phyloP scores from a whole-genome alignment of 352 stramenopile species.

The Pythium rishiriense region DNA sequence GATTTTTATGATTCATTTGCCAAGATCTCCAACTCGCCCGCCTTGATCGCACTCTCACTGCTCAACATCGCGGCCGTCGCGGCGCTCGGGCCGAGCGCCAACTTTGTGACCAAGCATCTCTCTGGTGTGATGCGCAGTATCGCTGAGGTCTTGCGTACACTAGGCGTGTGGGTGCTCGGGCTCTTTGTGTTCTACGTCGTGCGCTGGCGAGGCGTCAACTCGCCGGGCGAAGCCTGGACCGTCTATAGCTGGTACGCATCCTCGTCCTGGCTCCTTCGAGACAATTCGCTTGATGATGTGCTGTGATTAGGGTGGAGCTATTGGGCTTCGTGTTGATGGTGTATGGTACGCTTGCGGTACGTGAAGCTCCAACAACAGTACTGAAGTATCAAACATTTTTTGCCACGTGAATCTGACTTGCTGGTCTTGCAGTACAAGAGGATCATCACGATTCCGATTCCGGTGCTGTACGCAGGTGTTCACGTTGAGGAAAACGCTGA shows the following conservation, averaged over 20 bases:
- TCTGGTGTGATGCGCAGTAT: constrained; percentile 82
- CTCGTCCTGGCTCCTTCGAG: background rate
- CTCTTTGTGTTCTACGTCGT: constrained; percentile 79
- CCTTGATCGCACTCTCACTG: constrained; percentile 50
- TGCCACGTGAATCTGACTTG: background rate
- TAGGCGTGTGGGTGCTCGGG: constrained; percentile 69
- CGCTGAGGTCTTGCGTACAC: constrained; percentile 68
- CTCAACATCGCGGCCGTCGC: constrained; percentile 65
- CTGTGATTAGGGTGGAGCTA: constrained; percentile 51
- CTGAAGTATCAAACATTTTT: background rate
- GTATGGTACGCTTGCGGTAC: constrained; percentile 70
- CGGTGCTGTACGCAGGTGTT: constrained; percentile 46
- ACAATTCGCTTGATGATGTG: background rate
- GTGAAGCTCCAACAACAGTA: background rate
- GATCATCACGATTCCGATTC: constrained; percentile 50
- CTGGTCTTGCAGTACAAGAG: constrained; percentile 83
- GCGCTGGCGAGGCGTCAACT: constrained; percentile 53
- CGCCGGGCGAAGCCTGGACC: constrained; percentile 69
- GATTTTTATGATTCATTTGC: constrained; percentile 78
- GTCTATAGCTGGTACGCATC: constrained; percentile 56
- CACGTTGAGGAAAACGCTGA: background rate
- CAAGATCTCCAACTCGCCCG: constrained; percentile 66
- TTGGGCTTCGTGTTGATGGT: constrained; percentile 75
- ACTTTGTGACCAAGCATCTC: constrained; percentile 85
- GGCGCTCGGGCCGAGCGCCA: constrained; percentile 74